Evolutionary conservation across 192 early-diverging fungal species (phyloP), one percentile per base, ranked within the genome.

Genomic region (Umbelopsis sp.): DNA sequence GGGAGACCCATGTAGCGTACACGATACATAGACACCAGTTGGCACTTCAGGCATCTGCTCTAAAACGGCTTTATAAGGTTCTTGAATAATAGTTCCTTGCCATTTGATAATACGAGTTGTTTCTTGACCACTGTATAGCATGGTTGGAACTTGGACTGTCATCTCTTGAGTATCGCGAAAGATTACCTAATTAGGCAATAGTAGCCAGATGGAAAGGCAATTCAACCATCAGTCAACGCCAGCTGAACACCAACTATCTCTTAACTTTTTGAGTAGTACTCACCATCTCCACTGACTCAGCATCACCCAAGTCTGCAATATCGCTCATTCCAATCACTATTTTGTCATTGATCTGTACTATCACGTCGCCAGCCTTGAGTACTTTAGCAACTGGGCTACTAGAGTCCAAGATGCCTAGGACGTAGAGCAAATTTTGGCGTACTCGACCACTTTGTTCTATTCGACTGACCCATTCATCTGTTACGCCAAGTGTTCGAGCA

Each of bases 51-150:
- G 82, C 17, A 88, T 77, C 71, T 91, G 89, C 72, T 88, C 88
- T 45, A 86, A 71, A 20, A 90, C 83, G 7, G 91, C 89, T 65
- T 84, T 84, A 75, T 90, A 85, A 14, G 92, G 86, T 45, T 84
- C 86, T 76, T 94, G 91, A 59, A 95, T 81, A 14, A 89, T 68
- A 4, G 91, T 91, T 9, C 96, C 96, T 11, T 91, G 89, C 96
- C 96, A 97, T 25, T 87, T 80, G 34, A 97, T 81, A 7, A 95
- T 79, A 43, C 90, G 86, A 20, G 80, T 82, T 2, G 88, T 92
- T 24, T 84, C 88, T 41, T 82, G 77, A 5, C 84, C 84, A 45
- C 79, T 56, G 70, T 76, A 76, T 9, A 82, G 80, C 3, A 83
- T 86, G 0, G 91, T 91, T 24, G 88, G 87, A 0, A 96, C 91